Evolutionary conservation across 192 early-diverging fungal genomes (phyloP).

Genomic region (Pilobolus umbonatus): DNA sequence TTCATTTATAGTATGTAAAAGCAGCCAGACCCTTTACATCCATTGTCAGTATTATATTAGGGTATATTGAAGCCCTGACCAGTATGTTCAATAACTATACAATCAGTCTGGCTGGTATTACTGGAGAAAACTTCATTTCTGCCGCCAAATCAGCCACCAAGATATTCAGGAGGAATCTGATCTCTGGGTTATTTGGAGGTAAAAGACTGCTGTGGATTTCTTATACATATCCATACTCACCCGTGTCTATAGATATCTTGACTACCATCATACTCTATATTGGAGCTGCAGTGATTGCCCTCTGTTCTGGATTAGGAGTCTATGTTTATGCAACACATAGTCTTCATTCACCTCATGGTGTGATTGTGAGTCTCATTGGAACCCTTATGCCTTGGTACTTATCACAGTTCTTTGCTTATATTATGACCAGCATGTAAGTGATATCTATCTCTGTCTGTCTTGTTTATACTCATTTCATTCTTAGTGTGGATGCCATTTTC

Average conservation of each 20-base stretch:
- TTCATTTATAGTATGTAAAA: constrained; percentile 15
- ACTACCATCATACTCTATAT: constrained; percentile 55
- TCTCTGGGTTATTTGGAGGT: constrained; percentile 54
- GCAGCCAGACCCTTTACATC: constrained; percentile 39
- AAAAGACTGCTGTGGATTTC: neutral
- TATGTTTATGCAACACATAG: constrained; percentile 54
- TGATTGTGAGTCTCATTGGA: constrained; percentile 56
- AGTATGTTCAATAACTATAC: constrained; percentile 61
- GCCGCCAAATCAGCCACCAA: constrained; percentile 58
- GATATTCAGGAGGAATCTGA: constrained; percentile 71
- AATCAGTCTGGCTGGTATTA: constrained; percentile 65
- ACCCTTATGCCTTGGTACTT: constrained; percentile 61
- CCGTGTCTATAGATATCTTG: constrained; percentile 37
- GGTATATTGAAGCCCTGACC: constrained; percentile 38
- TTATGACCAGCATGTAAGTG: constrained; percentile 73
- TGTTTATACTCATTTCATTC: neutral
- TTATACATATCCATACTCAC: neutral
- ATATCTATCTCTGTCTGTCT: neutral
- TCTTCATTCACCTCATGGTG: constrained; percentile 58
- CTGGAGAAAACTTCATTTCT: constrained; percentile 56
- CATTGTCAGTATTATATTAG: constrained; percentile 29
- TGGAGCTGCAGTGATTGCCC: constrained; percentile 51
- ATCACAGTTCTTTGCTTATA: constrained; percentile 59
- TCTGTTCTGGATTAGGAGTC: constrained; percentile 52
- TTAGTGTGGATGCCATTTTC: constrained; percentile 71